Evolutionary conservation across 2,329 filamentous ascomycete species (phyloP).

Genomic region (Chrysoporthe cubensis): DNA sequence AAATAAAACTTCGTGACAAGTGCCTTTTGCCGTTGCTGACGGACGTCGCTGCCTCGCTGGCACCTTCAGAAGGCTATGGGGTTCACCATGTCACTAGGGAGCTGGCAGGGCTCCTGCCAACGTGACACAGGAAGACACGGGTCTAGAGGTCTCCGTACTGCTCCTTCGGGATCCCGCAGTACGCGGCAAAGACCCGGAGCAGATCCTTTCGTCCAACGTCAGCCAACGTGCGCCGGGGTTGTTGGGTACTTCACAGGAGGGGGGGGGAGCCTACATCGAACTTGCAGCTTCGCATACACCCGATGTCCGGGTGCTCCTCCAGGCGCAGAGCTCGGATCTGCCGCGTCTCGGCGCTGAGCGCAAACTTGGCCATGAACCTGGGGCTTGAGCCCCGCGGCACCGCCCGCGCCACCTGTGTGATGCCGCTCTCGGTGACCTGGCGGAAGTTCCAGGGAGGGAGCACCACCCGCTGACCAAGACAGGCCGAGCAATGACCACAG

Average conservation of each 20-base stretch:
- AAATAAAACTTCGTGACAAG: too few relatives aligned
- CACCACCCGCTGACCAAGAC: neutral
- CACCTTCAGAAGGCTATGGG: neutral
- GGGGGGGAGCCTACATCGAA: neutral
- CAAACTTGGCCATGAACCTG: neutral
- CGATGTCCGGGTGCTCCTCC: neutral
- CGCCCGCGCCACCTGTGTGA: neutral
- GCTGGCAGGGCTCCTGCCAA: neutral
- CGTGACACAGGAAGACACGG: neutral
- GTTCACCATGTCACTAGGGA: neutral
- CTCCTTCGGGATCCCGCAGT: neutral
- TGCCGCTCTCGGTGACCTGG: too few relatives aligned
- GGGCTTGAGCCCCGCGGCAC: neutral
- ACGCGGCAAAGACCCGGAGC: neutral
- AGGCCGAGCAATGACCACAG: neutral
- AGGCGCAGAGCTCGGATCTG: neutral
- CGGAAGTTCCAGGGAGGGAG: neutral
- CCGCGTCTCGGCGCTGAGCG: neutral
- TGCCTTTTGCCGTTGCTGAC: too few relatives aligned
- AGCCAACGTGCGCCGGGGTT: neutral
- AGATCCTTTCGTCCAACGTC: neutral
- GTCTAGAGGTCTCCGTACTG: neutral
- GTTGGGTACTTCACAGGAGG: neutral
- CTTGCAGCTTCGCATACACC: neutral
- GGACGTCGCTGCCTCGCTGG: too few relatives aligned